Evolutionary conservation across 768 basidiomycete genomes (phyloP).

Genomic region (Boletellus ananas): DNA sequence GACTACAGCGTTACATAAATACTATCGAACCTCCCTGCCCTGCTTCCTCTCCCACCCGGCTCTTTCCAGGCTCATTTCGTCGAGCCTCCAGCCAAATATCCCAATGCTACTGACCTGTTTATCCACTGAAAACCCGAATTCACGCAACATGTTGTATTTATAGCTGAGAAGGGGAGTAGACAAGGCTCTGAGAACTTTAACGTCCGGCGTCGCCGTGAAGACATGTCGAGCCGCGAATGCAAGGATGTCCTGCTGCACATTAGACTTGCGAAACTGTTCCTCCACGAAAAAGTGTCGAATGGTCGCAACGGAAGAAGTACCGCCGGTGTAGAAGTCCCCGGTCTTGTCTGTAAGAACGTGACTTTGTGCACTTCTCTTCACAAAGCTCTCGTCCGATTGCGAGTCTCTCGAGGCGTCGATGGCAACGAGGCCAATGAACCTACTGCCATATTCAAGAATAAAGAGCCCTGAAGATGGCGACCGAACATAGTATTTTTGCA

Average conservation of each 20-base stretch:
- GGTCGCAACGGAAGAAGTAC: conserved; percentile 49
- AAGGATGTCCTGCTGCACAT: conserved; percentile 64
- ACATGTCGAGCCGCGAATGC: conserved; percentile 53
- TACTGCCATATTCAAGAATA: conserved; percentile 57
- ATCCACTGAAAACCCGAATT: conserved; percentile 48
- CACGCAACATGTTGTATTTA: conserved; percentile 40
- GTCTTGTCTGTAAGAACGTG: conserved; percentile 8
- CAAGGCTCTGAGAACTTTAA: conserved; percentile 44
- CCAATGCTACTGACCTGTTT: conserved; percentile 46
- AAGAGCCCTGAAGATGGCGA: conserved; percentile 66
- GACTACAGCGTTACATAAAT: conserved; percentile 8
- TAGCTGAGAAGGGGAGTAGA: conserved; percentile 55
- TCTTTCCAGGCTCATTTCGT: conserved; percentile 41
- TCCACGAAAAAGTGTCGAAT: conserved; percentile 78
- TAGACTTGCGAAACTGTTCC: conserved; percentile 52
- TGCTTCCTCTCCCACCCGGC: conserved; percentile 41
- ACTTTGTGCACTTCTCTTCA: conserved; percentile 21
- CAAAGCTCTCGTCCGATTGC: conserved; percentile 26
- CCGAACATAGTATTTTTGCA: conserved; percentile 52
- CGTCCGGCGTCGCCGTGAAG: conserved; percentile 43
- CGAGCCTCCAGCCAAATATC: conserved; percentile 54
- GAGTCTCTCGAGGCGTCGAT: conserved; percentile 56
- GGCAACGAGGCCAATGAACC: conserved; percentile 65
- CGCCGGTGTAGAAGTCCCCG: conserved; percentile 22
- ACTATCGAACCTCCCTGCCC: conserved; percentile 6